Conservation (phyloP, 1,284 basidiomycete genomes). For the Puccinia polysora region DNA sequence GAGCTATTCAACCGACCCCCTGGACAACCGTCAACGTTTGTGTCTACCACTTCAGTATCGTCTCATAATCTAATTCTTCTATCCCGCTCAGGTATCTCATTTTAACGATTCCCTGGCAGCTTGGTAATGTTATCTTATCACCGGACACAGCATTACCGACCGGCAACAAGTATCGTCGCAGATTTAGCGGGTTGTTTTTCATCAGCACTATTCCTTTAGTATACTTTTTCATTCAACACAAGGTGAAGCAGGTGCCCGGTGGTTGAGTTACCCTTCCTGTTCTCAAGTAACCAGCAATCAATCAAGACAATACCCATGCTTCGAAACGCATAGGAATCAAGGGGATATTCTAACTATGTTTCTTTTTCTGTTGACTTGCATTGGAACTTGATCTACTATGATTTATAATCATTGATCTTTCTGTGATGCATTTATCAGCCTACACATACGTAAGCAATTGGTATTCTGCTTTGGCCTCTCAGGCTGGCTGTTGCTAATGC, state of each 20-base stretch:
- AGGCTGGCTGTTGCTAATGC: neutral
- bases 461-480: neutral
- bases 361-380: neutral
- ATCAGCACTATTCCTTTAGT: slow-evolving; percentile 66
- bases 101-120: slow-evolving; percentile 66
- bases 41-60: neutral
- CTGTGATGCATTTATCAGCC: neutral
- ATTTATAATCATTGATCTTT: neutral
- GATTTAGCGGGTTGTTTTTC: slow-evolving; percentile 66
- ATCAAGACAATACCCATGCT: too few species aligned
- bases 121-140: slow-evolving; percentile 63
- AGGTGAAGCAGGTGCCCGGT: slow-evolving; percentile 70
- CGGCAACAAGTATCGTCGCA: slow-evolving; percentile 55
- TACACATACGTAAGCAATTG: slow-evolving; percentile 16
- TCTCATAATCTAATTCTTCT: neutral
- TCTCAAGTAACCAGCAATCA: neutral
- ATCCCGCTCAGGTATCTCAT: slow-evolving; percentile 49
- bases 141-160: slow-evolving; percentile 48
- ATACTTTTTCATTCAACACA: slow-evolving; percentile 79
- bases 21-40: neutral
- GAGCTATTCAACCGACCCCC: too few species aligned
- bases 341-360: neutral
- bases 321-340: neutral
- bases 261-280: slow-evolving; percentile 56
- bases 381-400: neutral